These are phyloP conservation scores for Candida anglica DNA, from an alignment of 805 yeast genomes.

Conservation along the genomic window DNA sequence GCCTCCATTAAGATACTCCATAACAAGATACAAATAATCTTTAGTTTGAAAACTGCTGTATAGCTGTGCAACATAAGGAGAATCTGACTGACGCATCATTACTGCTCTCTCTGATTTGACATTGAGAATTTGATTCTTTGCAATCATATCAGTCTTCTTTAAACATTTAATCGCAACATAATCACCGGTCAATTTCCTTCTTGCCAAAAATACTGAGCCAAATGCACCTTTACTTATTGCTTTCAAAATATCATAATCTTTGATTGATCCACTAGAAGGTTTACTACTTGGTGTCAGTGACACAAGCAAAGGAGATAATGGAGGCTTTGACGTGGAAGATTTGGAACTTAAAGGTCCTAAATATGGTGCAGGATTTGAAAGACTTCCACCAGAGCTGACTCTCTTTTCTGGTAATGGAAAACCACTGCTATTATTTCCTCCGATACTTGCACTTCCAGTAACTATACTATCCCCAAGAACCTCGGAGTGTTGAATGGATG, in stretches of 20 bases:
- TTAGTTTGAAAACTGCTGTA: slow-evolving; percentile 85
- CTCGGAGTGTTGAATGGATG: slow-evolving; percentile 33
- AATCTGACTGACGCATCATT: slow-evolving; percentile 95
- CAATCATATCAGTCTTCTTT: slow-evolving; percentile 92
- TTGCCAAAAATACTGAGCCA: slow-evolving; percentile 89
- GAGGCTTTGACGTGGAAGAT: slow-evolving; percentile 42
- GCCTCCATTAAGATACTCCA: slow-evolving; percentile 97
- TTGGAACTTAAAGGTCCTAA: slow-evolving; percentile 4
- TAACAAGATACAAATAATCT: slow-evolving; percentile 83
- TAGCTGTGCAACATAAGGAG: slow-evolving; percentile 88
- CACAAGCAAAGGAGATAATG: slow-evolving; percentile 75
- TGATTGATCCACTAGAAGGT: slow-evolving; percentile 58
- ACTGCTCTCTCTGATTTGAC: slow-evolving; percentile 94
- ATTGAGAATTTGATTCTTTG: slow-evolving; percentile 92
- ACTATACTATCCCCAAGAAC: background rate
- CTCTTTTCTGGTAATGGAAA: slow-evolving; percentile 11
- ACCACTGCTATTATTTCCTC: no score
- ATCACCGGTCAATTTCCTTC: slow-evolving; percentile 83
- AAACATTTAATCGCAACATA: slow-evolving; percentile 92
- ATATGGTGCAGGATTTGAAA: slow-evolving; percentile 1
- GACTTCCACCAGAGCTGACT: slow-evolving; percentile 16
- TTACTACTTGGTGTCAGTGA: slow-evolving; percentile 55
- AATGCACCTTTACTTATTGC: slow-evolving; percentile 97
- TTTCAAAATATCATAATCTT: slow-evolving; percentile 84
- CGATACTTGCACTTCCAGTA: slow-evolving; percentile 5